Percentiles rank a stretch among this genome's conserved stretches.
Evolutionary conservation across 2,329 filamentous ascomycete genomes (phyloP).

Genomic region (Lizonia empirigonia): DNA sequence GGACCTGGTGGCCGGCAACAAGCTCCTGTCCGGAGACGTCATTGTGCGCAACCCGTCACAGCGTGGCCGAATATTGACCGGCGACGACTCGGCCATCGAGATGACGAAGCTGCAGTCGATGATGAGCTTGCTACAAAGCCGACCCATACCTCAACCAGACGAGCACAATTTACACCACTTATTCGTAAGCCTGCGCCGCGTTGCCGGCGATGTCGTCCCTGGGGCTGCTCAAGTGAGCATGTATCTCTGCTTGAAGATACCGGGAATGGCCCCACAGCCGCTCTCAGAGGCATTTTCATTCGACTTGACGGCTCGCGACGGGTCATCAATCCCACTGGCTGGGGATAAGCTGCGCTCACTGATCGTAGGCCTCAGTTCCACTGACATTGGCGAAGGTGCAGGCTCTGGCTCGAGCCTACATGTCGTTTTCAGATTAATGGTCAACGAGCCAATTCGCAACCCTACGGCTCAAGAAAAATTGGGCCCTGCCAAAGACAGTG

Average conservation of each 20-base stretch:
- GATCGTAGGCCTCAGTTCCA: constrained; percentile 82
- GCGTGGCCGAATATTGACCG: constrained; percentile 83
- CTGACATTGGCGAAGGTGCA: constrained; percentile 71
- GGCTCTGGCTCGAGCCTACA: constrained; percentile 75
- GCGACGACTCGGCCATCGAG: constrained; percentile 90
- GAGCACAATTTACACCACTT: constrained; percentile 79
- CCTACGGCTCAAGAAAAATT: constrained; percentile 40
- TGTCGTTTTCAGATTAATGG: constrained; percentile 79
- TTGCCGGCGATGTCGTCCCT: constrained; percentile 77
- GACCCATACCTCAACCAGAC: constrained; percentile 71
- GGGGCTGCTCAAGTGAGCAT: constrained; percentile 74
- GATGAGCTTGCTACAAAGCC: constrained; percentile 90
- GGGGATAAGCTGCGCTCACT: constrained; percentile 78
- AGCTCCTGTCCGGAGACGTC: constrained; percentile 88
- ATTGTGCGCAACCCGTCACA: constrained; percentile 90
- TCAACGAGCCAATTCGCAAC: constrained; percentile 56
- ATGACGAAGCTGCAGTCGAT: constrained; percentile 89
- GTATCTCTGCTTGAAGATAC: constrained; percentile 74
- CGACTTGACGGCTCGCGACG: constrained; percentile 75
- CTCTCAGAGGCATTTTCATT: constrained; percentile 85
- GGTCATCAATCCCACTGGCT: constrained; percentile 67
- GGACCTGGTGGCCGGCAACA: constrained; percentile 93
- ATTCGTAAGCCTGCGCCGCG: constrained; percentile 80
- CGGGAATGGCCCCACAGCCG: constrained; percentile 66
- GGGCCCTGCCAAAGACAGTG: constrained; percentile 32